These are phyloP conservation scores for Neurospora sp. DNA, from an alignment of 495 filamentous ascomycete species.

Conservation along the genomic window DNA sequence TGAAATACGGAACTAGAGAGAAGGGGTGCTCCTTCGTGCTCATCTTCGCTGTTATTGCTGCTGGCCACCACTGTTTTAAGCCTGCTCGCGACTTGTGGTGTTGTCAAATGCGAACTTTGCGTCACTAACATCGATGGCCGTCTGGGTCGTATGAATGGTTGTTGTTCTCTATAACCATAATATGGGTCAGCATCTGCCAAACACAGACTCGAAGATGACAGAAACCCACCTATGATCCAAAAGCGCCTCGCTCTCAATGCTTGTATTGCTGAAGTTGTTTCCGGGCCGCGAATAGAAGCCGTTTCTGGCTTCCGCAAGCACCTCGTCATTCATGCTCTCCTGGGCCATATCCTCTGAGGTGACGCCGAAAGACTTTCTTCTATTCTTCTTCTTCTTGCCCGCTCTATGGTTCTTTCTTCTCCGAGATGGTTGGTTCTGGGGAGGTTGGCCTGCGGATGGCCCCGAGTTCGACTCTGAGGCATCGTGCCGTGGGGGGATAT, in stretches of 20 bases:
- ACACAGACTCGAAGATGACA: not conserved
- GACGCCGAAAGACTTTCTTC: slow-evolving; percentile 54
- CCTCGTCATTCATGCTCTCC: slow-evolving; percentile 25
- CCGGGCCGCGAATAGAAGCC: slow-evolving; percentile 51
- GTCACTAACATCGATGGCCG: slow-evolving; percentile 41
- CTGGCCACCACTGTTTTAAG: slow-evolving; percentile 17
- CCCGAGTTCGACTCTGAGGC: slow-evolving; percentile 33
- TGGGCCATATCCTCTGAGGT: slow-evolving; percentile 35
- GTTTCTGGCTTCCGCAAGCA: slow-evolving; percentile 21
- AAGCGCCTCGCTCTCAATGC: slow-evolving; percentile 69
- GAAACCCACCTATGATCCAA: slow-evolving; percentile 63
- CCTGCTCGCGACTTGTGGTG: slow-evolving; percentile 24
- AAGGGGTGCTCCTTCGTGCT: slow-evolving; percentile 52
- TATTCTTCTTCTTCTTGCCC: slow-evolving; percentile 50
- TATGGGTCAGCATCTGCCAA: not conserved
- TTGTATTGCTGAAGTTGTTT: slow-evolving; percentile 61
- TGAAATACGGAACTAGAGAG: slow-evolving; percentile 31
- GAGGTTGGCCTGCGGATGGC: slow-evolving; percentile 30
- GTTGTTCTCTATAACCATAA: slow-evolving; percentile 48
- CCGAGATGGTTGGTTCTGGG: slow-evolving; percentile 6
- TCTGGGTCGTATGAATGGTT: slow-evolving; percentile 54
- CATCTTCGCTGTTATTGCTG: slow-evolving; percentile 32
- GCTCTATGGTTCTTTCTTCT: slow-evolving; percentile 33
- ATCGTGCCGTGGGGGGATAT: slow-evolving; percentile 1
- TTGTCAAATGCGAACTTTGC: slow-evolving; percentile 20